Base-by-base conservation (phyloP, 768 basidiomycete species). In the Nidularia pulvinata region DNA sequence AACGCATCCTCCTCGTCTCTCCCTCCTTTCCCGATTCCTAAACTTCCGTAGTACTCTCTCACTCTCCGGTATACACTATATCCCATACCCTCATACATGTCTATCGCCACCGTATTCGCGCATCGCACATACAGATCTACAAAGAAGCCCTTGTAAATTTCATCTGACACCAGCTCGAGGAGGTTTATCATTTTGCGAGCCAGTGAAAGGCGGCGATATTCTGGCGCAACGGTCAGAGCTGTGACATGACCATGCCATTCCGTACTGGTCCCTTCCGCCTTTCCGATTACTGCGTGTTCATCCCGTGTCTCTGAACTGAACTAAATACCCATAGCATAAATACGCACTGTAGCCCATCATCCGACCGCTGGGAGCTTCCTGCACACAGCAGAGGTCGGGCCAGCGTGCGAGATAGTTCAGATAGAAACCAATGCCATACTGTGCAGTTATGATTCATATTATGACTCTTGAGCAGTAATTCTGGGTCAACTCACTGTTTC, bases 231-330 rank as follows among this genome's bases (percentile, higher is more conserved):
- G 5, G 95, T 93, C 48, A 99, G 76, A 0, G 95, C 95, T 0
- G 96, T 98, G 62, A 98, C 87, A 64, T 98, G 97, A 0, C 94
- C 96, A 62, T 95, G 93, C 85, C 90, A 93, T 62, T 95, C 94
- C 1, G 69, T 54, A 0, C 77, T 75, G 5, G 68, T 57, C 2
- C 95, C 94, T 69, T 97, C 94, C 1, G 95, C 93, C 63, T 98
- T 99, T 25, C 94, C 95, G 49, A 99, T 78, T 60, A 98, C 97
- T 98, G 61, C 42, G 35, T 16, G n/a, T n/a, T n/a, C n/a, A n/a
- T n/a, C n/a, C n/a, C n/a, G n/a, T n/a, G n/a, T n/a, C n/a, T n/a
- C n/a, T n/a, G n/a, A n/a, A n/a, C n/a, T n/a, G n/a, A n/a, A n/a
- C n/a, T n/a, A n/a, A n/a, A n/a, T n/a, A n/a, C n/a, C n/a, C n/a